Evolutionary conservation across 2,329 filamentous ascomycete genomes (phyloP), one percentile per base, ranked within the genome.

Genomic region (Claviceps quebecensis): DNA sequence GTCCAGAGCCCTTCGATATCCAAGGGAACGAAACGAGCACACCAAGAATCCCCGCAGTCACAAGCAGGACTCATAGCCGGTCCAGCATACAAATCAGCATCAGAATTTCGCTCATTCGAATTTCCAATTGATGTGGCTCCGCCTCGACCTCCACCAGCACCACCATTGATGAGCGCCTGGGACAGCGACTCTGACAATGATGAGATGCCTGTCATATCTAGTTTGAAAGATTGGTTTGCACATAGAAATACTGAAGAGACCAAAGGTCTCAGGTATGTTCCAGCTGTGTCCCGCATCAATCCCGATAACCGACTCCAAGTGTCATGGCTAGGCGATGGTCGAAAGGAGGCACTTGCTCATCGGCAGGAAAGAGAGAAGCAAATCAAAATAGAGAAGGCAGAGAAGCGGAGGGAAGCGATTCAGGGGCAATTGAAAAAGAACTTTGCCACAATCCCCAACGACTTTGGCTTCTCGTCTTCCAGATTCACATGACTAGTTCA

Each of bases 161-260:
- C 53, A 43, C 50, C 50, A 14, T 19, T 54, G 48, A 56, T 56
- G 38, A 68, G 65, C 53, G 61, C 57, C 11, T 68, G 66, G 52
- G 61, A 62, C 29, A 55, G 38, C 50, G 66, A 67, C 43, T 62
- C 60, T 16, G 62, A 65, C 14, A 63, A 65, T n/a, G 62, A 63
- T 14, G 59, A 58, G 1, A 54, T 55, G 1, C 41, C 36, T 43
- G 57, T 43, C 49, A 44, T 51, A 38, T 23, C 52, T 53, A 52
- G 34, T 6, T 34, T 56, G 22, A 53, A 49, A 23, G 55, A 54
- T 14, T 56, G 55, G 56, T 55, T 56, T 17, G 47, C 51, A n/a
- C 38, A 47, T 9, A 52, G 37, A 46, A 38, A 47, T 5, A 47
- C 39, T 6, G 50, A 56, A 13, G 39, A 52, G 8, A 26, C 5